Evolutionary conservation across 164 flowering plant genomes (phyloP).

Genomic region (Euptelea pleiosperma): DNA sequence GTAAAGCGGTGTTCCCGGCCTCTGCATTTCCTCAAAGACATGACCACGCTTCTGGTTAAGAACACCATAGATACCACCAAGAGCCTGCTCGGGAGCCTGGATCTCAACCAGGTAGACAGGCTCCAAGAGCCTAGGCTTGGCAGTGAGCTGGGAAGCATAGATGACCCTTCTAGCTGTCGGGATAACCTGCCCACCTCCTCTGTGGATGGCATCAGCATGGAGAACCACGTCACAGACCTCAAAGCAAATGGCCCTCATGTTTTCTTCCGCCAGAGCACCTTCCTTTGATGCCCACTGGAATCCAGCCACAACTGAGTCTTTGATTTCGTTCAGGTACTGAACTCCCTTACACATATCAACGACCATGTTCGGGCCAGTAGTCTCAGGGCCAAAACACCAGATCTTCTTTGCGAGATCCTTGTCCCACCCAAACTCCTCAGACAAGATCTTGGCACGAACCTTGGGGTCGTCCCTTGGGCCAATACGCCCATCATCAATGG

Average conservation of each 20-base stretch:
- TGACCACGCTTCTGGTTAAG: slow-evolving; percentile 58
- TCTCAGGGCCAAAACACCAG: slow-evolving; percentile 39
- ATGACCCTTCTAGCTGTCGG: slow-evolving; percentile 32
- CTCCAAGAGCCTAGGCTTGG: slow-evolving; percentile 32
- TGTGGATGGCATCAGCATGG: slow-evolving; percentile 35
- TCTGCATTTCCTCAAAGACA: slow-evolving; percentile 58
- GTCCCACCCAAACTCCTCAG: slow-evolving; percentile 35
- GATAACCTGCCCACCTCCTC: slow-evolving; percentile 33
- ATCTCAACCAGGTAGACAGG: slow-evolving; percentile 34
- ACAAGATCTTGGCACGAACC: slow-evolving; percentile 25
- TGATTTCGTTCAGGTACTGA: slow-evolving; percentile 35
- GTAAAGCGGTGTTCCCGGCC: slow-evolving; percentile 62
- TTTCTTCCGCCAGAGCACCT: slow-evolving; percentile 36
- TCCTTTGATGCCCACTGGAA: slow-evolving; percentile 38
- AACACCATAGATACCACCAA: slow-evolving; percentile 55
- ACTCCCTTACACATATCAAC: slow-evolving; percentile 39
- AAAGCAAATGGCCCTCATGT: slow-evolving; percentile 39
- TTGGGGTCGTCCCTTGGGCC: slow-evolving; percentile 38
- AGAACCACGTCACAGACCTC: slow-evolving; percentile 41
- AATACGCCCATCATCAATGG: slow-evolving; percentile 35
- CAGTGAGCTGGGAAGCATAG: slow-evolving; percentile 33
- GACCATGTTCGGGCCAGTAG: slow-evolving; percentile 36
- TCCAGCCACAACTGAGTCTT: slow-evolving; percentile 33
- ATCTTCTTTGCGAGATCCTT: slow-evolving; percentile 36
- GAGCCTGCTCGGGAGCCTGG: slow-evolving; percentile 47